Percentiles rank a stretch among this genome's conserved stretches.
Conservation (phyloP, 768 basidiomycete genomes). For the Candolleomyces eurysporus region DNA sequence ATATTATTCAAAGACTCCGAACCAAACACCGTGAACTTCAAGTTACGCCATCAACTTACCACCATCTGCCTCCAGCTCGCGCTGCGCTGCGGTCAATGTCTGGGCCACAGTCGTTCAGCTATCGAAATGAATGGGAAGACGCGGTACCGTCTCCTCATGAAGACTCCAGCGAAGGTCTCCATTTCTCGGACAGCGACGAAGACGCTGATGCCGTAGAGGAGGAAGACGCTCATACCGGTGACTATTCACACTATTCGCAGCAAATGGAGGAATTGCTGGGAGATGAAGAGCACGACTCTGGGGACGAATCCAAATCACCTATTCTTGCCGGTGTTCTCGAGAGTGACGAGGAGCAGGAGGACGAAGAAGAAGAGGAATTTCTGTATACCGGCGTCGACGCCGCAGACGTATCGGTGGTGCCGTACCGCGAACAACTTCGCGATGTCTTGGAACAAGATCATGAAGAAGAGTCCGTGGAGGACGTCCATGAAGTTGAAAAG, state of each 20-base stretch:
- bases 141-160: neutral
- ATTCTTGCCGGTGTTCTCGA: slow-evolving; percentile 7
- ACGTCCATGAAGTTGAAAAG: slow-evolving; percentile 40
- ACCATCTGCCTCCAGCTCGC: neutral
- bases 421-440: slow-evolving; percentile 66
- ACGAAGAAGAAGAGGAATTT: slow-evolving; percentile 63
- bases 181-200: slow-evolving; percentile 43
- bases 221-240: slow-evolving; percentile 28
- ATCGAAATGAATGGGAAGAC: neutral
- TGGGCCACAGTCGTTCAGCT: neutral
- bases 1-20: neutral
- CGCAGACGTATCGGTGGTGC: slow-evolving; percentile 34
- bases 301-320: slow-evolving; percentile 14
- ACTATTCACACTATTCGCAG: slow-evolving; percentile 68
- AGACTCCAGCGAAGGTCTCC: slow-evolving; percentile 13
- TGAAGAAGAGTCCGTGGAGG: slow-evolving; percentile 45
- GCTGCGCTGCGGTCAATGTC: slow-evolving; percentile 6
- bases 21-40: neutral
- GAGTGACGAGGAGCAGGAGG: slow-evolving; percentile 35
- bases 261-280: slow-evolving; percentile 69
- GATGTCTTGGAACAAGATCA: slow-evolving; percentile 71
- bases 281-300: slow-evolving; percentile 34
- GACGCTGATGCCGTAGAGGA: slow-evolving; percentile 35
- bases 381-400: slow-evolving; percentile 74
- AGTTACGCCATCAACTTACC: neutral